A percentile compares a stretch with the other conserved stretches of the same genome.
Conservation (phyloP, 768 basidiomycete species). For the Russula dissimulans region DNA sequence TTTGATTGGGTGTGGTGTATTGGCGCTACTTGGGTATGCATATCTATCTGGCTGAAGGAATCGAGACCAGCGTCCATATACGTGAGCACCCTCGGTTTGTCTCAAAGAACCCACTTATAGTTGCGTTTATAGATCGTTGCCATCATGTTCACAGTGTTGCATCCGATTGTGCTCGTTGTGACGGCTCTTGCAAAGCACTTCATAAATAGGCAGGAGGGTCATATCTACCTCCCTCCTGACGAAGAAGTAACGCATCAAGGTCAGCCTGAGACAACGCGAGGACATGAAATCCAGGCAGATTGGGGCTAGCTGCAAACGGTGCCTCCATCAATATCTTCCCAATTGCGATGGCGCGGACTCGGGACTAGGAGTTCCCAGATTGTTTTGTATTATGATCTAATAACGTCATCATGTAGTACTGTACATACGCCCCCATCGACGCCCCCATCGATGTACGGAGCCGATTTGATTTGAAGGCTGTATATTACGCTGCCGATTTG, state of each 20-base stretch:
- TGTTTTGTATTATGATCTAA: not conserved
- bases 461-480: too few relatives aligned
- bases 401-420: not conserved
- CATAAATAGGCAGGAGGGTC: slow-evolving; percentile 27
- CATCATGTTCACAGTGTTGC: slow-evolving; percentile 55
- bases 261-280: not conserved
- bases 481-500: too few relatives aligned
- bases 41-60: slow-evolving; percentile 49
- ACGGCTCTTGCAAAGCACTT: slow-evolving; percentile 33
- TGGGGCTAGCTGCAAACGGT: slow-evolving; percentile 15
- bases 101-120: not conserved
- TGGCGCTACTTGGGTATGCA: slow-evolving; percentile 64
- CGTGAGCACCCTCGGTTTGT: slow-evolving; percentile 33
- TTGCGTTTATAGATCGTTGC: slow-evolving; percentile 39
- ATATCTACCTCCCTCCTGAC: slow-evolving; percentile 37
- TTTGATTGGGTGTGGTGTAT: slow-evolving; percentile 69
- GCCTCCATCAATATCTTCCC: too few relatives aligned
- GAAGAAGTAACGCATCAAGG: slow-evolving; percentile 18
- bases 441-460: too few relatives aligned
- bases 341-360: too few relatives aligned
- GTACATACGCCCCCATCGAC: not conserved
- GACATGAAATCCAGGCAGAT: slow-evolving; percentile 10
- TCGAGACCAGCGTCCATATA: slow-evolving; percentile 60
- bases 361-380: too few relatives aligned
- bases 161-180: slow-evolving; percentile 49